Base-by-base conservation (phyloP, 345 rosid species). In the Pistacia atlantica region DNA sequence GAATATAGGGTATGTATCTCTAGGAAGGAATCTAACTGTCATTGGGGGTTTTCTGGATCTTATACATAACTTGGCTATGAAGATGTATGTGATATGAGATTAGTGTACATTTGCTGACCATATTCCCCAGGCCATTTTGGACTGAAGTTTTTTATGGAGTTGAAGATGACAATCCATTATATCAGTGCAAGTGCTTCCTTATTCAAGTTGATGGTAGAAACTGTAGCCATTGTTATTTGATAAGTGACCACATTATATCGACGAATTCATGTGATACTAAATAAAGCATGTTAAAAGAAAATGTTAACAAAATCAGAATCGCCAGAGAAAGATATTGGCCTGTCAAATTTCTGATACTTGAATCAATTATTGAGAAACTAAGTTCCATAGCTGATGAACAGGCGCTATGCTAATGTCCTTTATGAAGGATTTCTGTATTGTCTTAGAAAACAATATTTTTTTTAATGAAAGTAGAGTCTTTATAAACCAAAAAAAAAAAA, bases 1-100 rank as follows among this genome's bases (percentile, higher is more conserved):
- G 67, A 14, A 58, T 70, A 75, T 31, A 70, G 79, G 46, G 42
- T 75, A 51, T 22, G 58, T 65, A 76, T 22, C 14, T 52, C 9
- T 31, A 20, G 8, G 11, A 61, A 46, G 66, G 22, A 38, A 18
- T 69, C 56, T 45, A 25, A 42, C 75, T 31, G 25, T 73, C 68
- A 46, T 16, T 73, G 28, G 56, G 56, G 56, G 66, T 65, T 73
- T 62, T 60, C 59, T 35, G 3, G 25, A 70, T 22, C 56, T 51
- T 68, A 31, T 51, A 51, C 49, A 52, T 28, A 51, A 68, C 59
- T 73, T 28, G 12, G 52, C 8, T 5, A 28, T 71, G 75, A 71
- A 13, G 75, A 14, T 71, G 8, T 0, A 57, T 71, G 65, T 31
- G n/a, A 35, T 38, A 38, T 11, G 46, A 17, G 42, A 61, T 13